These are phyloP conservation scores for Zelonia costaricensis DNA, from an alignment of 208 protist genomes.

Conservation along the genomic window DNA sequence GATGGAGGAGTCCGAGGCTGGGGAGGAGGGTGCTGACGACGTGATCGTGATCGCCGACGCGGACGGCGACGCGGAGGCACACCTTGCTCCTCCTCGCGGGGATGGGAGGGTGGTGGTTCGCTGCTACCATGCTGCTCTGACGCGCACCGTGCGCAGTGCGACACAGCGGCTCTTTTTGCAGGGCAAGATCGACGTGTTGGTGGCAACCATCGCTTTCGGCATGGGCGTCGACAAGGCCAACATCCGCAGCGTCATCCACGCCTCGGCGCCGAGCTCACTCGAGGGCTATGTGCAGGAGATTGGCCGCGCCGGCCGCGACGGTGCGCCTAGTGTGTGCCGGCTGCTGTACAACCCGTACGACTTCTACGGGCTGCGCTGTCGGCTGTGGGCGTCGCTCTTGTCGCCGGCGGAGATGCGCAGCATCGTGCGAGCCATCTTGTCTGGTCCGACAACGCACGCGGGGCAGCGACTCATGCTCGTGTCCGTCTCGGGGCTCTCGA, in stretches of 20 bases:
- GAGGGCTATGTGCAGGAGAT: conserved; percentile 98
- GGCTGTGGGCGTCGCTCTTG: conserved; percentile 50
- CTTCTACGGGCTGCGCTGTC: conserved; percentile 93
- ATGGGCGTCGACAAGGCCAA: conserved; percentile 99
- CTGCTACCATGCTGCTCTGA: conserved; percentile 82
- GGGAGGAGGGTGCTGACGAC: neutral
- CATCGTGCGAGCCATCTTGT: conserved; percentile 56
- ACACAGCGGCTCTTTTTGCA: conserved; percentile 90
- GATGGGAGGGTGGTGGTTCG: conserved; percentile 39
- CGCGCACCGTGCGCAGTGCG: conserved; percentile 35
- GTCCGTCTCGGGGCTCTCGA: conserved; percentile 50
- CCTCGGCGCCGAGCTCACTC: conserved; percentile 93
- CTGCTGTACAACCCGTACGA: conserved; percentile 93
- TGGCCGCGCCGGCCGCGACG: conserved; percentile 96
- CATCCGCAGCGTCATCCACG: conserved; percentile 97
- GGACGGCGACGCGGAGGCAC: neutral
- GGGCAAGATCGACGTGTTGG: conserved; percentile 90
- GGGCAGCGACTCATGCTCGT: conserved; percentile 63
- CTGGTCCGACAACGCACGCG: conserved; percentile 35
- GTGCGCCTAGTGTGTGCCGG: conserved; percentile 65
- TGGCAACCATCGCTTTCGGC: conserved; percentile 97
- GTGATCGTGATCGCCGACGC: no score
- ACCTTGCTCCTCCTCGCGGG: neutral
- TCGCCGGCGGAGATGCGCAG: conserved; percentile 59
- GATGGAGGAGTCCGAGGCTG: neutral